Evolutionary conservation across 208 protist genomes (phyloP).

Genomic region (Crithidia acanthocephali): DNA sequence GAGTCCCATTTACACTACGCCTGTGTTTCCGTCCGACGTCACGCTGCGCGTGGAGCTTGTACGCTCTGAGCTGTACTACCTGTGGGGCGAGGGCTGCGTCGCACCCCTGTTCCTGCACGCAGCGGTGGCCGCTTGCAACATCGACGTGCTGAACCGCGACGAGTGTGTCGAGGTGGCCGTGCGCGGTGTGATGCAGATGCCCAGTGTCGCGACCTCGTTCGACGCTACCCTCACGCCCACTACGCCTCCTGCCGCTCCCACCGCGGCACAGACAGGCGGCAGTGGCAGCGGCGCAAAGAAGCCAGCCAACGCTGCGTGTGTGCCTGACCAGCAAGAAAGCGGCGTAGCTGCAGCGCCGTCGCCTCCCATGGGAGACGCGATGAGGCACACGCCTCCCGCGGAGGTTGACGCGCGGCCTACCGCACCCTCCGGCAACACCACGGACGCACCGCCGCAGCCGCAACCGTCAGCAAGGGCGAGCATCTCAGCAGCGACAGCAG

Average conservation of each 20-base stretch:
- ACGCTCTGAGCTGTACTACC: constrained; percentile 55
- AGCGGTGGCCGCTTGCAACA: constrained; percentile 25
- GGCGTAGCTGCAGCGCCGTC: not conserved
- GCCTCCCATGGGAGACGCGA: not conserved
- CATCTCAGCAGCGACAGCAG: not conserved
- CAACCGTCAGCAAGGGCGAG: not conserved
- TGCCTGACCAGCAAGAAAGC: not conserved
- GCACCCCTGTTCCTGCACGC: constrained; percentile 50
- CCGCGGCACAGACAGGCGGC: not conserved
- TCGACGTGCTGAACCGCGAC: constrained; percentile 49
- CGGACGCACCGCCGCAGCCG: not conserved
- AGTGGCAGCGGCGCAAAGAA: not conserved
- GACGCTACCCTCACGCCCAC: not conserved
- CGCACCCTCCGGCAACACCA: not conserved
- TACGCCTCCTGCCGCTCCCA: not conserved
- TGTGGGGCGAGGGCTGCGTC: constrained; percentile 48
- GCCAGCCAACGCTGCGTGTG: not conserved
- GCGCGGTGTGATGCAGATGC: constrained; percentile 31
- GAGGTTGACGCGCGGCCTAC: not conserved
- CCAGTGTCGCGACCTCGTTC: constrained; percentile 16
- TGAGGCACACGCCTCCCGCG: not conserved
- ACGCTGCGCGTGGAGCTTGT: constrained; percentile 33
- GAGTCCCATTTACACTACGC: constrained; percentile 39
- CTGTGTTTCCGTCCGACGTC: constrained; percentile 56
- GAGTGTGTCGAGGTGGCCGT: constrained; percentile 44